Evolutionary conservation across 139 green algal species (phyloP), one percentile per base, ranked within the genome.

Genomic region (Coelastrella sp.): DNA sequence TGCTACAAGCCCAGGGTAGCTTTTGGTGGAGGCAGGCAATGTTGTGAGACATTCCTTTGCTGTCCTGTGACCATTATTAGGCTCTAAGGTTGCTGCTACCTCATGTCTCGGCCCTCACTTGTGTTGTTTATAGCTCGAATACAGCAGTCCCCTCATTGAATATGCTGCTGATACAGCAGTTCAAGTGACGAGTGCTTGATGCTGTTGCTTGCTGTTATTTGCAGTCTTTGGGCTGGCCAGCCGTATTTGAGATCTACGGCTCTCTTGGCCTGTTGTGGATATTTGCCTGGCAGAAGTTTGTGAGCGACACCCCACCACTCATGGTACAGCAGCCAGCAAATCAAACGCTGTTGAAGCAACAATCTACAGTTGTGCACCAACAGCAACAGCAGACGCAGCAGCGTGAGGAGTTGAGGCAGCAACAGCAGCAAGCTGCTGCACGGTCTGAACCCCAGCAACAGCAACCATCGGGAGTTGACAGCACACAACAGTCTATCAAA

Each of bases 171-270:
- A 51, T n/a, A 5, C 35, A 27, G 40, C 34, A n/a, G n/a, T n/a
- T n/a, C n/a, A n/a, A n/a, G n/a, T n/a, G n/a, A n/a, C n/a, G n/a
- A n/a, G n/a, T n/a, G n/a, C n/a, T n/a, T n/a, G n/a, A n/a, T 77
- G 68, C 30, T 77, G 38, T 59, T 59, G 38, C 15, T n/a, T 59
- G 17, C 38, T 63, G 50, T 34, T 45, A 25, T 17, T 15, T 75
- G 77, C 60, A 75, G 77, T 30, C 35, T n/a, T 82, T 89, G 25
- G 87, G 88, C 23, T 96, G 93, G 92, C 57, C 87, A 40, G 73
- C 79, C 23, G 90, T 95, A 2, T 95, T 96, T 90, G 87, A 85
- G 25, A 59, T 94, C 34, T 96, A 92, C 51, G 93, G 92, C 37
- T 77, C 75, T 19, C 69, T 95, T 8, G 93, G 93, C 15, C 86